These are phyloP conservation scores for Vigna radiata DNA, from an alignment of 306 rosid species.

Conservation along the genomic window DNA sequence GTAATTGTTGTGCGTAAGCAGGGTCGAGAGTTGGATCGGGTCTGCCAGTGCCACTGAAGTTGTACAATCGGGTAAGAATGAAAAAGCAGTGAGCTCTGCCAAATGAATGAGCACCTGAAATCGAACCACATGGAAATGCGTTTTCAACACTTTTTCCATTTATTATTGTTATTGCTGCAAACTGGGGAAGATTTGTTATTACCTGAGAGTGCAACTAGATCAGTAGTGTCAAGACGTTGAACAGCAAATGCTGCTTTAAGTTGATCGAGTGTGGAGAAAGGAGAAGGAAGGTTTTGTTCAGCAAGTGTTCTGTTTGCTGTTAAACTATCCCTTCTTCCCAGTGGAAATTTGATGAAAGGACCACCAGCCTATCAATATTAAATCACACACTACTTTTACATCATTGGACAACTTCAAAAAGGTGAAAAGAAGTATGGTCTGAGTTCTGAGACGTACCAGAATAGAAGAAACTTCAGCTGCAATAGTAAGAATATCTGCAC, in stretches of 20 bases:
- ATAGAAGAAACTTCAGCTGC: constrained; percentile 58
- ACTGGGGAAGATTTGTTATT: constrained; percentile 5
- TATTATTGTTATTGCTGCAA: background rate
- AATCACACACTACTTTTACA: too few species aligned
- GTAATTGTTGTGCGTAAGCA: constrained; percentile 26
- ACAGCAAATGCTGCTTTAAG: constrained; percentile 35
- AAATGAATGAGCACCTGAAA: constrained; percentile 57
- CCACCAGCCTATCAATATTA: constrained; percentile 49
- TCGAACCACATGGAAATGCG: background rate
- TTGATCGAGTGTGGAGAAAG: constrained; percentile 7
- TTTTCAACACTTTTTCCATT: background rate
- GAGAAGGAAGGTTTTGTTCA: constrained; percentile 47
- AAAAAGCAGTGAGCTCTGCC: constrained; percentile 43
- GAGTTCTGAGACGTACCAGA: constrained; percentile 40
- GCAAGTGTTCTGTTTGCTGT: constrained; percentile 53
- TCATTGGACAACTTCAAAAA: background rate
- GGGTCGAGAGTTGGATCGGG: constrained; percentile 51
- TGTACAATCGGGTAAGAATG: constrained; percentile 37
- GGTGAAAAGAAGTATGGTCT: background rate
- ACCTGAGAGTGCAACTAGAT: constrained; percentile 74
- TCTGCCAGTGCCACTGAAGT: constrained; percentile 33
- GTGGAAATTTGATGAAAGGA: constrained; percentile 44
- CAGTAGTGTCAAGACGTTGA: constrained; percentile 54
- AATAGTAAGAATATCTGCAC: constrained; percentile 69
- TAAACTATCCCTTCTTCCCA: constrained; percentile 65